phyloP scores from a whole-genome alignment of 2,329 filamentous ascomycete species.

The Hypoxylon rubiginosum region DNA sequence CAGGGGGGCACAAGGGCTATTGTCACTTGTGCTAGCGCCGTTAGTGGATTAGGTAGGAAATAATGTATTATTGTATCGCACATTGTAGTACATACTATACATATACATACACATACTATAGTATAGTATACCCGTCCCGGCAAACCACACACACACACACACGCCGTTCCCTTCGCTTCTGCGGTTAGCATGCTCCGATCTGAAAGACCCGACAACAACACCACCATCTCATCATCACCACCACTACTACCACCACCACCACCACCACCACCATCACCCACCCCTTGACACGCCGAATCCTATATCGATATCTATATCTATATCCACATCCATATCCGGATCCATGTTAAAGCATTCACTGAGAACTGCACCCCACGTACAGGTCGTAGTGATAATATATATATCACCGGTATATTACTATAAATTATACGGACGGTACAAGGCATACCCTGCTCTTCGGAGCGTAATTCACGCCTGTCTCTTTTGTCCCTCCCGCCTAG shows the following conservation, averaged over 20 bases:
- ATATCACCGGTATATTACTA: not conserved
- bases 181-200: conserved; percentile 50
- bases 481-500: conserved; percentile 29
- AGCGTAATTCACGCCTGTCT: conserved; percentile 18
- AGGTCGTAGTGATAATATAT: conserved; percentile 12
- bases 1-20: not conserved
- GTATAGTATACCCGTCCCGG: not conserved
- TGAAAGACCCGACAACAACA: conserved; percentile 38
- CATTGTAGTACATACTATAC: not conserved
- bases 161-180: conserved; percentile 43
- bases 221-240: conserved; percentile 15
- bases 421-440: conserved; percentile 12
- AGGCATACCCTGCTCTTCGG: conserved; percentile 29
- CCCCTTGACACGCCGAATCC: conserved; percentile 30
- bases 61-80: conserved; percentile 3
- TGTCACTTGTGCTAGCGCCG: conserved; percentile 24
- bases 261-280: conserved; percentile 1
- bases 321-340: conserved; percentile 12
- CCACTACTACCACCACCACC: conserved; percentile 7
- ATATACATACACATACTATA: not conserved
- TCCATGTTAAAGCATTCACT: conserved; percentile 22
- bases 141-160: not conserved
- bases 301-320: conserved; percentile 1
- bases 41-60: conserved; percentile 5
- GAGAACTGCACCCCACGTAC: conserved; percentile 25